Conservation (phyloP, 148 eudicot genomes). For the Heliosperma pusillum region DNA sequence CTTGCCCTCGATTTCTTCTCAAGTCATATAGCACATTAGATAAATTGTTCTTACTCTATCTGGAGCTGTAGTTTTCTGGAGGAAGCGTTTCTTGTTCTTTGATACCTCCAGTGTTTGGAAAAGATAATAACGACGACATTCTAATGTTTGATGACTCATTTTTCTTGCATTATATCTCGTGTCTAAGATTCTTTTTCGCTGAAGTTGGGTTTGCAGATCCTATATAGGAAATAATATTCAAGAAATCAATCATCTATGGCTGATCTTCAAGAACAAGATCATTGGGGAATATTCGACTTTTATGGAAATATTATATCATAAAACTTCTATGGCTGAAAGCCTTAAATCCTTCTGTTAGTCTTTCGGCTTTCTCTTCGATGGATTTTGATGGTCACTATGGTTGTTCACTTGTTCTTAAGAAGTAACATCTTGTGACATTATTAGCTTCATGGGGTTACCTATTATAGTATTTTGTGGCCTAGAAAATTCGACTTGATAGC, state of each 20-base stretch:
- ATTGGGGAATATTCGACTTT: not conserved
- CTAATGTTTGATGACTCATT: not conserved
- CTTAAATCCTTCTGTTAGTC: not conserved
- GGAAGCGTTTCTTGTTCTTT: not conserved
- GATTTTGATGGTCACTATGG: not conserved
- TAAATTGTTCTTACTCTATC: not conserved
- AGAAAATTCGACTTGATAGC: too few species aligned
- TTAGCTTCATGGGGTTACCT: not conserved
- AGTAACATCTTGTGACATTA: not conserved
- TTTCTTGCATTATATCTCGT: conserved; percentile 6
- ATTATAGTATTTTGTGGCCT: too few species aligned
- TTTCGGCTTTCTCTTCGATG: not conserved
- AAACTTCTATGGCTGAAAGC: not conserved
- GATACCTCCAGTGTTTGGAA: not conserved
- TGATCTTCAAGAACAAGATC: not conserved
- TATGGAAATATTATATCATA: not conserved
- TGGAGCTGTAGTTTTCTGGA: not conserved
- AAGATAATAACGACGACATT: not conserved
- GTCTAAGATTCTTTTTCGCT: not conserved
- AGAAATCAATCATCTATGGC: not conserved
- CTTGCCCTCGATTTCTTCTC: too few species aligned
- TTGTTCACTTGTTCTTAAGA: not conserved
- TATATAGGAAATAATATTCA: not conserved
- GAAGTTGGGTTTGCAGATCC: not conserved
- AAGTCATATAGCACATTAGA: not conserved